A percentile compares a stretch with the other conserved stretches of the same genome.
Evolutionary conservation across 2,329 filamentous ascomycete genomes (phyloP).

Genomic region (Aspergillus viridinutans): DNA sequence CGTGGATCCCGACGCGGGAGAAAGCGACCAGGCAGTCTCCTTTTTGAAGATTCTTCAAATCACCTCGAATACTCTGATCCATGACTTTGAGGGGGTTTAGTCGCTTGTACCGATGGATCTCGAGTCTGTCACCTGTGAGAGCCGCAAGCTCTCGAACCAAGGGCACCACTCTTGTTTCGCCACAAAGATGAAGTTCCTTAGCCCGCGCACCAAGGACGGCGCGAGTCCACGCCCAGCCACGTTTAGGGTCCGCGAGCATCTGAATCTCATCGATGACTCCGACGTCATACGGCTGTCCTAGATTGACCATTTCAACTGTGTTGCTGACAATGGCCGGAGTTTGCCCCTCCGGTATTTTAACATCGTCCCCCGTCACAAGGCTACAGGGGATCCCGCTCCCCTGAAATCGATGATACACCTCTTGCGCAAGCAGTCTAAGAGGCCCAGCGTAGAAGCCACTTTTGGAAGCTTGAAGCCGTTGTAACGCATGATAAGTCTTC

Average conservation of each 20-base stretch:
- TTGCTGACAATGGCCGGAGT: slow-evolving; percentile 66
- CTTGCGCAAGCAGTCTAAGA: slow-evolving; percentile 80
- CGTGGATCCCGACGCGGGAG: slow-evolving; percentile 75
- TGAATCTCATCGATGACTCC: slow-evolving; percentile 98
- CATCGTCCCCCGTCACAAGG: slow-evolving; percentile 87
- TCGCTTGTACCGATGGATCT: slow-evolving; percentile 78
- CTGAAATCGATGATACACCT: slow-evolving; percentile 84
- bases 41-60: slow-evolving; percentile 67
- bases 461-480: slow-evolving; percentile 71
- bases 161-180: slow-evolving; percentile 76
- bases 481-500: slow-evolving; percentile 91
- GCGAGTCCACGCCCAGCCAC: slow-evolving; percentile 93
- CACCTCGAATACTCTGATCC: slow-evolving; percentile 57
- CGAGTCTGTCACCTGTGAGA: slow-evolving; percentile 73
- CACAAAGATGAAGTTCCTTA: slow-evolving; percentile 87
- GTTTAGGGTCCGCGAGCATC: slow-evolving; percentile 77
- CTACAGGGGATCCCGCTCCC: slow-evolving; percentile 73
- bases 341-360: slow-evolving; percentile 62
- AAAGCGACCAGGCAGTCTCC: slow-evolving; percentile 91
- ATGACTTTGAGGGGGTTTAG: slow-evolving; percentile 72
- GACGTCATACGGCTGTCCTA: slow-evolving; percentile 65
- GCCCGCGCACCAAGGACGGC: slow-evolving; percentile 83
- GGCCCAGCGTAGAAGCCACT: slow-evolving; percentile 88
- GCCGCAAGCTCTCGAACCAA: slow-evolving; percentile 74
- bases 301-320: slow-evolving; percentile 84